phyloP scores from a whole-genome alignment of 345 rosid species.

The Alliaria petiolata region DNA sequence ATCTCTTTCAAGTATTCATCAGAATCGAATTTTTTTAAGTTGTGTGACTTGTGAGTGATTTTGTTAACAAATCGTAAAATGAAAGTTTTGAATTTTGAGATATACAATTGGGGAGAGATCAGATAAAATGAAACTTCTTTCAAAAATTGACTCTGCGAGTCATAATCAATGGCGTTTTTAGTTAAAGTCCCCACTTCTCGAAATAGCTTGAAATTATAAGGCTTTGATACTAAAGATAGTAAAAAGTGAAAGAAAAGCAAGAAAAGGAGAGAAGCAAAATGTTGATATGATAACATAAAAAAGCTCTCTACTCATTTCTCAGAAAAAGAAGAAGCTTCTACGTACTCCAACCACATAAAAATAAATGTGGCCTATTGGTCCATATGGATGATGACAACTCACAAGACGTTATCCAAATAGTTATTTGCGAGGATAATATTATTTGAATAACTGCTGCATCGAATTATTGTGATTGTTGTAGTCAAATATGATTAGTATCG shows the following conservation, averaged over 20 bases:
- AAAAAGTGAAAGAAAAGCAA: background rate
- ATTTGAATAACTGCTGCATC: background rate
- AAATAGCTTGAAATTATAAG: background rate
- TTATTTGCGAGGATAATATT: background rate
- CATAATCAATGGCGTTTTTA: background rate
- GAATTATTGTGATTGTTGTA: background rate
- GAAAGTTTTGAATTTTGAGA: too few relatives aligned
- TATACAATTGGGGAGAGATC: too few relatives aligned
- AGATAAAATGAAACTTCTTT: too few relatives aligned
- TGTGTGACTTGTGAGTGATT: too few relatives aligned
- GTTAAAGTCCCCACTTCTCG: background rate
- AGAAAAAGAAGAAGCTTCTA: background rate
- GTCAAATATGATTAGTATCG: background rate
- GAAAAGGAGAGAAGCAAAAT: background rate
- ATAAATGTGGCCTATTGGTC: background rate
- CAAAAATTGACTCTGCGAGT: too few relatives aligned
- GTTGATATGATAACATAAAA: slow-evolving; percentile 2
- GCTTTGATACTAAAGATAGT: background rate
- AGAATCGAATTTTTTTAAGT: too few relatives aligned
- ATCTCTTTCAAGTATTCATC: too few relatives aligned
- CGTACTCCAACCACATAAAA: background rate
- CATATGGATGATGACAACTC: background rate
- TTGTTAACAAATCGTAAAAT: too few relatives aligned
- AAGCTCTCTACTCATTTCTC: background rate
- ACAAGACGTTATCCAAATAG: background rate